Base-by-base conservation (phyloP, 305 asterid species). In the Solanum aculeatissimum region DNA sequence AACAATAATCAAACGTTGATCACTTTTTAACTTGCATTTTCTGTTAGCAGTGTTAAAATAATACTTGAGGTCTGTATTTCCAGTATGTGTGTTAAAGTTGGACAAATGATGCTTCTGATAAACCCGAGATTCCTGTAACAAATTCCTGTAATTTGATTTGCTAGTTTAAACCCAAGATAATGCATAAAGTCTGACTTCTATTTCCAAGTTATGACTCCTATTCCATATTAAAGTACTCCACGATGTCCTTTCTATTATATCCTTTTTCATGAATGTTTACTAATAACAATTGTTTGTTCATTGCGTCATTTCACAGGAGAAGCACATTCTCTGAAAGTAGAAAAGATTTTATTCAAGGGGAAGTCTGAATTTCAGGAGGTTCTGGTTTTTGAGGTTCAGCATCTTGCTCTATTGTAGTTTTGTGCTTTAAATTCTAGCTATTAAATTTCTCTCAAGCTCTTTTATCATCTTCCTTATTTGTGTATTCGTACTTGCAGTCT, bases 311-410 rank as follows among this genome's bases (percentile, higher is more conserved):
- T 18, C 62, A 78, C 87, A 97, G 98, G 99, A 84, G 99, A 97
- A 93, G 97, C 95, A 29, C 98, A 95, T 89, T 97, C 97, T 65
- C 84, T 97, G 86, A 90, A 92, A 89, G 98, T 94, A 79, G 98
- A 97, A 80, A 89, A 92, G 25, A 87, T 95, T 62, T 90, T 97
- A 87, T 97, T 95, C 90, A 86, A 89, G 89, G 98, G 94, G 43
- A 92, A 86, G 90, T 97, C 99, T 35, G 86, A 88, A 87, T 97
- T 88, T 88, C 99, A 97, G 89, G 98, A 95, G 88, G 97, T 97
- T 88, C 87, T 97, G 86, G 98, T 97, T 87, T 97, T 97, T 83
- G 92, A 97, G 99, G 99, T 97, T 85, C 66, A 55, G 83, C 89
- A 72, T 88, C 90, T 87, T 79, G 21, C 78, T 80, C 35, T 49